phyloP scores from a whole-genome alignment of 2,329 filamentous ascomycete genomes.

The Ascochyta clinopodiicola region DNA sequence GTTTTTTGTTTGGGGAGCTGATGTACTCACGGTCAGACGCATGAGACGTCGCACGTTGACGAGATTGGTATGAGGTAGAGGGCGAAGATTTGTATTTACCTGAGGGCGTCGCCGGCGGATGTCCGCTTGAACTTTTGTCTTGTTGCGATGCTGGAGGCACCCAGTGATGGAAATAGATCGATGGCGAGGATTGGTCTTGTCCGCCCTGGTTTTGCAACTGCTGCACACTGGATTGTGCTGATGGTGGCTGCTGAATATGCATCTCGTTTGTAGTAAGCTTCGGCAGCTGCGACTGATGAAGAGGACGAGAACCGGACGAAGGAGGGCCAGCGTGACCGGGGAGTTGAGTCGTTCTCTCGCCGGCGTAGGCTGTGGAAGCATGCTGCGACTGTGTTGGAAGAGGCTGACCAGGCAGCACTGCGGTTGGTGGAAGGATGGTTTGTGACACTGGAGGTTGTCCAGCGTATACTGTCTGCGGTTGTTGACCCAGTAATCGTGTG shows the following conservation, averaged over 20 bases:
- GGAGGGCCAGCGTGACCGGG: constrained; percentile 40
- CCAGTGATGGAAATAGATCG: constrained; percentile 93
- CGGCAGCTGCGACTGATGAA: constrained; percentile 56
- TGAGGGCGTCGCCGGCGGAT: constrained; percentile 75
- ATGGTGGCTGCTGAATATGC: constrained; percentile 56
- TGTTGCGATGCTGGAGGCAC: constrained; percentile 76
- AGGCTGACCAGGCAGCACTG: constrained; percentile 49
- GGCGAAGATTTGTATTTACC: constrained; percentile 61
- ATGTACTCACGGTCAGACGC: constrained; percentile 66
- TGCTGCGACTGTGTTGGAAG: constrained; percentile 47
- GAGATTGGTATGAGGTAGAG: constrained; percentile 41
- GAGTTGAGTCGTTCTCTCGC: constrained; percentile 41
- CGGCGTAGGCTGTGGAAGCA: constrained; percentile 41
- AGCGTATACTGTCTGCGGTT: constrained; percentile 40
- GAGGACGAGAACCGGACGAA: constrained; percentile 53
- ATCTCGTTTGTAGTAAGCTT: constrained; percentile 61
- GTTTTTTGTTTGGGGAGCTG: constrained; percentile 78
- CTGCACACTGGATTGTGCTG: constrained; percentile 48
- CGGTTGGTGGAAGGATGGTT: constrained; percentile 40
- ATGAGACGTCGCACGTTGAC: constrained; percentile 59
- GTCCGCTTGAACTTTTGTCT: constrained; percentile 60
- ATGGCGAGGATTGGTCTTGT: constrained; percentile 70
- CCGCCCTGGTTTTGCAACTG: constrained; percentile 57
- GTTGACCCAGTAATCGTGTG: constrained; percentile 51
- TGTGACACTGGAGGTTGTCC: constrained; percentile 41